Conservation (phyloP, 495 filamentous ascomycete genomes). For the Lophium mytilinum region DNA sequence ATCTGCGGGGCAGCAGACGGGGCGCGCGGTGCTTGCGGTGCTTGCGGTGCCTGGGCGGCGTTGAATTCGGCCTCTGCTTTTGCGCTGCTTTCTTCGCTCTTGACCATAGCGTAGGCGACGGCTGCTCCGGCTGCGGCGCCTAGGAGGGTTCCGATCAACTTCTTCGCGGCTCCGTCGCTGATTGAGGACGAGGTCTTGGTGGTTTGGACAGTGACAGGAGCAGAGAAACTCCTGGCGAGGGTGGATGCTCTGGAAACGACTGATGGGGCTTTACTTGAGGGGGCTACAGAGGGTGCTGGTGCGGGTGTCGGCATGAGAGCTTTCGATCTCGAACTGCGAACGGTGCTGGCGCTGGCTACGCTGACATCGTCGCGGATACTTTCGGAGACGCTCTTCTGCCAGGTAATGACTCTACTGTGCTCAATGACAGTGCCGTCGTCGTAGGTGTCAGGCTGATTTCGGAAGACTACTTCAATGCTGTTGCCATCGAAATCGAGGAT, state of each 20-base stretch:
- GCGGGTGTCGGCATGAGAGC: neutral
- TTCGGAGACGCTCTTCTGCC: conserved; percentile 27
- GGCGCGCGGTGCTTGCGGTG: conserved; percentile 1
- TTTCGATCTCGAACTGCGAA: neutral
- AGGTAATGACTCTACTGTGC: conserved; percentile 31
- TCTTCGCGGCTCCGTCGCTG: conserved; percentile 42
- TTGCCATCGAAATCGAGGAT: conserved; percentile 55
- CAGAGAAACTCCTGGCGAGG: conserved; percentile 22
- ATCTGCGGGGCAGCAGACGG: conserved; percentile 1
- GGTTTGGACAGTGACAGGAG: conserved; percentile 9
- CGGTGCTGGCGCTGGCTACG: conserved; percentile 18
- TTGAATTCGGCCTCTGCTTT: conserved; percentile 24
- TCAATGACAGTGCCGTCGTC: conserved; percentile 22
- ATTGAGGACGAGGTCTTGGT: conserved; percentile 29
- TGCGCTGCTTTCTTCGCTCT: conserved; percentile 42
- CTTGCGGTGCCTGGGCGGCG: conserved; percentile 14
- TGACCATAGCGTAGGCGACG: conserved; percentile 63
- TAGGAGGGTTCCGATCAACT: conserved; percentile 65
- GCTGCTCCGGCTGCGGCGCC: conserved; percentile 70
- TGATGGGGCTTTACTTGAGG: conserved; percentile 7
- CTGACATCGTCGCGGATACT: conserved; percentile 20
- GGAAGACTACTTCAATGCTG: conserved; percentile 53
- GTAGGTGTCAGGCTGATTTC: conserved; percentile 21
- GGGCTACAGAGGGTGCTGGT: neutral
- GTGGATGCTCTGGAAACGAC: conserved; percentile 14